phyloP scores from a whole-genome alignment of 2,329 filamentous ascomycete species.

The Bimuria novae-zelandiae region DNA sequence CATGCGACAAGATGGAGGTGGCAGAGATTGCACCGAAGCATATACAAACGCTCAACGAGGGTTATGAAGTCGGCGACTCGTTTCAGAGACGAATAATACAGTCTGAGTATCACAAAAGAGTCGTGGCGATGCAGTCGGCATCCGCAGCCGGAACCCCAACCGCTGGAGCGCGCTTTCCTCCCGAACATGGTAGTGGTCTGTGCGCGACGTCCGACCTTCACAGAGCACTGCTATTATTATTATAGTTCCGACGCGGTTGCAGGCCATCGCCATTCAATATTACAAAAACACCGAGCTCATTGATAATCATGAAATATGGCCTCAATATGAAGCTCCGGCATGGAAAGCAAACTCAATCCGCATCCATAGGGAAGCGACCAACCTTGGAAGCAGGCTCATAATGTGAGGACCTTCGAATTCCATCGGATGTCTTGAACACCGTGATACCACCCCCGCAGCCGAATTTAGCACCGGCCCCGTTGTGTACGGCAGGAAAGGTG shows the following conservation, averaged over 20 bases:
- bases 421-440: constrained; percentile 19
- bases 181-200: too few relatives aligned
- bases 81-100: too few relatives aligned
- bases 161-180: too few relatives aligned
- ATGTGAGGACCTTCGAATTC: background rate
- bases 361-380: background rate
- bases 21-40: too few relatives aligned
- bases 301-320: too few relatives aligned
- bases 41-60: too few relatives aligned
- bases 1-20: too few relatives aligned
- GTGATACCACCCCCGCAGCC: constrained; percentile 21
- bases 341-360: background rate
- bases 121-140: background rate
- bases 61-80: too few relatives aligned
- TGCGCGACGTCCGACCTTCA: too few relatives aligned
- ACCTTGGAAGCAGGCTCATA: background rate
- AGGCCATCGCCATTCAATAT: too few relatives aligned
- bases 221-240: background rate
- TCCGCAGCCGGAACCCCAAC: constrained; percentile 3
- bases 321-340: too few relatives aligned
- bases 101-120: background rate
- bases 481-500: constrained; percentile 17
- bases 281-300: too few relatives aligned
- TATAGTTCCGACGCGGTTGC: background rate
- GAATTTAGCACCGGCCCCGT: constrained; percentile 33